These are phyloP conservation scores for Pestalotiopsis sp. DNA, from an alignment of 2,329 filamentous ascomycete genomes.

Conservation along the genomic window DNA sequence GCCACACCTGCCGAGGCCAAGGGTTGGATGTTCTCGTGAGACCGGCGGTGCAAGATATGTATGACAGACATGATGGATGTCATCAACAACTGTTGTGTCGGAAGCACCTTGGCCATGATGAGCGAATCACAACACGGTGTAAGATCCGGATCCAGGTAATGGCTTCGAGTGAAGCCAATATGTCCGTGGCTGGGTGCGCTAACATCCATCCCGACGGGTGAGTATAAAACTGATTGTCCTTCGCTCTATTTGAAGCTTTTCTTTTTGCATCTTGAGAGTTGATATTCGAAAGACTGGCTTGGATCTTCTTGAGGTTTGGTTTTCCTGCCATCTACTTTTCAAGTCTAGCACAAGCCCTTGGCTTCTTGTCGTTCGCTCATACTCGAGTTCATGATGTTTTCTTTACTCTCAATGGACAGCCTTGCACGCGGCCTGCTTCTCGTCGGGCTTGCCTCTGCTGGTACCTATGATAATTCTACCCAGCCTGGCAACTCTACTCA, in stretches of 20 bases:
- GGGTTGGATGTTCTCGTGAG: background rate
- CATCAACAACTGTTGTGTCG: background rate
- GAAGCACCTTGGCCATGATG: background rate
- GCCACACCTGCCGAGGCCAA: background rate
- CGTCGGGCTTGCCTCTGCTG: slow-evolving; percentile 8
- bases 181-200: no score
- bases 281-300: background rate
- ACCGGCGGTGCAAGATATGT: background rate
- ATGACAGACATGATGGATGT: background rate
- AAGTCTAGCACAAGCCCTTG: background rate
- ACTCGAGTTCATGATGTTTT: slow-evolving; percentile 5
- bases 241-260: background rate
- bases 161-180: slow-evolving; percentile 7
- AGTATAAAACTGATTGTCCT: background rate
- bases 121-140: background rate
- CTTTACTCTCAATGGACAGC: slow-evolving; percentile 9
- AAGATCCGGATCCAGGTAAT: background rate
- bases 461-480: background rate
- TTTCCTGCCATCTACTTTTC: background rate
- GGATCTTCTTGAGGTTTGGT: background rate
- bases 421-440: slow-evolving; percentile 12
- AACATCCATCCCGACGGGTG: background rate
- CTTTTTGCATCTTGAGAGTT: background rate
- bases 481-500: background rate
- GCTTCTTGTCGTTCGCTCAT: background rate